Conservation (phyloP, 2,329 filamentous ascomycete genomes). For the Trichoderma aggressivum region DNA sequence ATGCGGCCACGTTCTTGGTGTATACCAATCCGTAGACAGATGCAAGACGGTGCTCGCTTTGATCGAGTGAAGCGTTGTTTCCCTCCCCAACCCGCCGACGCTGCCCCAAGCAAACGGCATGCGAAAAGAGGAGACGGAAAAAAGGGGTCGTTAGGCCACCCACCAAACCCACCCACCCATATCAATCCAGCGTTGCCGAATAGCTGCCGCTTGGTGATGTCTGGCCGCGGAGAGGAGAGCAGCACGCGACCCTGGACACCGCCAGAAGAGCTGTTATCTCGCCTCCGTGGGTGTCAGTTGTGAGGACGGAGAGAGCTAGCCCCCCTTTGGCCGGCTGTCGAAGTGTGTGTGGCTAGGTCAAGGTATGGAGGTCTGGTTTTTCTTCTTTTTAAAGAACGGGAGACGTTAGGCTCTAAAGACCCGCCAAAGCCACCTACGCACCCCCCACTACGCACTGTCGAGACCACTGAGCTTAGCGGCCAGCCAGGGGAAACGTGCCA, state of each 20-base stretch:
- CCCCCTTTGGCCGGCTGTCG: not conserved
- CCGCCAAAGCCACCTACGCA: conserved; percentile 20
- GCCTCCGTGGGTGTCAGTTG: not conserved
- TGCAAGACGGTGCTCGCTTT: not conserved
- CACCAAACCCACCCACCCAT: conserved; percentile 8
- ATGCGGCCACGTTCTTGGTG: not conserved
- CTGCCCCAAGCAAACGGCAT: conserved; percentile 8
- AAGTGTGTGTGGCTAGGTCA: not conserved
- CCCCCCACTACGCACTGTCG: conserved; percentile 1
- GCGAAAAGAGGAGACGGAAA: conserved; percentile 17
- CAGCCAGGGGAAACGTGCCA: conserved; percentile 17
- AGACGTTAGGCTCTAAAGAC: conserved; percentile 14
- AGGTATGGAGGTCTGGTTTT: no score
- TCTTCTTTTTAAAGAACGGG: not conserved
- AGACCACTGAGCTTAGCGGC: conserved; percentile 9
- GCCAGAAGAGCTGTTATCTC: conserved; percentile 1
- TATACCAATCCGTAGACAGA: not conserved
- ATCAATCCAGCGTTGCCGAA: conserved; percentile 12
- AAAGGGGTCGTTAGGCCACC: conserved; percentile 13
- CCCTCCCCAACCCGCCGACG: not conserved
- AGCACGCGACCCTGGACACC: conserved; percentile 19
- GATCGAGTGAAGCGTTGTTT: not conserved
- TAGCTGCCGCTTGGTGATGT: conserved; percentile 14
- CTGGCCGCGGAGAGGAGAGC: not conserved
- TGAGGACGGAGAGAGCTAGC: not conserved